phyloP scores from a whole-genome alignment of 2,329 filamentous ascomycete genomes.

The Gnomoniopsis smithogilvyi region DNA sequence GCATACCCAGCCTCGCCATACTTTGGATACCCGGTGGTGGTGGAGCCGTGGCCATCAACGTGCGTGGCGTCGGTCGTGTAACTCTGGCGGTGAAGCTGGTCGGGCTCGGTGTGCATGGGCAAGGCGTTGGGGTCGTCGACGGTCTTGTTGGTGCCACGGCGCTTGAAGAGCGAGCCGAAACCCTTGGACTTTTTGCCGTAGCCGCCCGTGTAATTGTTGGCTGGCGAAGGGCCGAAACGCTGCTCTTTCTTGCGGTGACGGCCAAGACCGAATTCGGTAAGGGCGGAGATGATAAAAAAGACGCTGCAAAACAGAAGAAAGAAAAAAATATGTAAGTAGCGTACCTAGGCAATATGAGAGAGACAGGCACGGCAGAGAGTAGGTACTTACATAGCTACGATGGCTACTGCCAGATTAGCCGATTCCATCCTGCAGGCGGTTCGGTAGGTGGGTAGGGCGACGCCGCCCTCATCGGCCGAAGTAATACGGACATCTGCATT shows the following conservation, averaged over 20 bases:
- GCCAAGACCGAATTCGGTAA: conserved; percentile 25
- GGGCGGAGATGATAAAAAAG: conserved; percentile 28
- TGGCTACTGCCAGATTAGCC: conserved; percentile 72
- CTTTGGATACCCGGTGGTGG: conserved; percentile 25
- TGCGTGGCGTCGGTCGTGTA: conserved; percentile 34
- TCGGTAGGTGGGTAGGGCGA: conserved; percentile 44
- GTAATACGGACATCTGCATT: conserved; percentile 45
- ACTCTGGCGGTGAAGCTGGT: conserved; percentile 31
- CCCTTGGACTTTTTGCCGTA: conserved; percentile 25
- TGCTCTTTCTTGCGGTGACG: conserved; percentile 34
- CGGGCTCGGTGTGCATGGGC: conserved; percentile 32
- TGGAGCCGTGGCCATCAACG: conserved; percentile 18
- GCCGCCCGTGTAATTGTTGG: conserved; percentile 38
- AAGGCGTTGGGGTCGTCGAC: conserved; percentile 29
- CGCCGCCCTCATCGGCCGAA: conserved; percentile 46
- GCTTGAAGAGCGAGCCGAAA: conserved; percentile 30
- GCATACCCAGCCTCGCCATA: conserved; percentile 26
- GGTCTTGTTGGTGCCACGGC: conserved; percentile 18
- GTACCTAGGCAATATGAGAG: no score
- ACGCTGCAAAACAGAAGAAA: conserved; percentile 26
- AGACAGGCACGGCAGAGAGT: no score
- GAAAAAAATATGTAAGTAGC: neutral
- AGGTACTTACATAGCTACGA: conserved; percentile 65
- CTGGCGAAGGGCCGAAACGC: conserved; percentile 37
- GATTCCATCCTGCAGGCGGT: conserved; percentile 72